phyloP scores from a whole-genome alignment of 108 stramenopile genomes.

The Cylindrotheca fusiformis region DNA sequence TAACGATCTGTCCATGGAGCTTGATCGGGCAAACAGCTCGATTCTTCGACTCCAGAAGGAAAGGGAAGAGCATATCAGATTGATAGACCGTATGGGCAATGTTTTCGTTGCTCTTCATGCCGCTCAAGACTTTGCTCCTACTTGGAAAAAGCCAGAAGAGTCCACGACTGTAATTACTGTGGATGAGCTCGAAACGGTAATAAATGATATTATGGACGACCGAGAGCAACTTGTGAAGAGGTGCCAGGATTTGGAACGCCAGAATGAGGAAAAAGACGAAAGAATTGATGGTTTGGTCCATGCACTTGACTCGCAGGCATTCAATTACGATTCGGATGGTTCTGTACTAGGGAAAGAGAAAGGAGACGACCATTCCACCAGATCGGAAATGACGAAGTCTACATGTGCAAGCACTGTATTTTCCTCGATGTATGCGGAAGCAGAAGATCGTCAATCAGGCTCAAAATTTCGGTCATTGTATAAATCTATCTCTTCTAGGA shows the following conservation, averaged over 20 bases:
- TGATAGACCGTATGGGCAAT: slow-evolving; percentile 26
- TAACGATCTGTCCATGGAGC: slow-evolving; percentile 7
- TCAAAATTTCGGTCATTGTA: neutral
- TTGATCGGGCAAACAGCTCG: neutral
- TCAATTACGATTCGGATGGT: neutral
- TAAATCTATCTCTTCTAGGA: neutral
- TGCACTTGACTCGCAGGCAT: neutral
- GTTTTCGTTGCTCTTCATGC: slow-evolving; percentile 25
- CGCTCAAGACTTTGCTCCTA: slow-evolving; percentile 4
- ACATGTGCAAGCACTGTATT: neutral
- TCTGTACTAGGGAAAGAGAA: neutral
- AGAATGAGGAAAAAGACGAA: slow-evolving; percentile 12
- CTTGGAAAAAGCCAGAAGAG: neutral
- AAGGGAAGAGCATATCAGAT: slow-evolving; percentile 7
- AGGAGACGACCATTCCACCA: neutral
- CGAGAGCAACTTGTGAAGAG: slow-evolving; percentile 14
- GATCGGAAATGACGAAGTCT: neutral
- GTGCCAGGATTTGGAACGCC: slow-evolving; percentile 17
- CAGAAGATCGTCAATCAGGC: neutral
- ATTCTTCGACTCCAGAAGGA: slow-evolving; percentile 5
- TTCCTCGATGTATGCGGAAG: neutral
- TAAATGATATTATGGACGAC: slow-evolving; percentile 28
- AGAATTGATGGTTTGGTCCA: slow-evolving; percentile 6
- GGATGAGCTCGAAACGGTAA: slow-evolving; percentile 23
- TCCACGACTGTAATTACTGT: neutral